Evolutionary conservation across 192 early-diverging fungal genomes (phyloP), one percentile per base, ranked within the genome.

Genomic region (Entophlyctis helioformis): DNA sequence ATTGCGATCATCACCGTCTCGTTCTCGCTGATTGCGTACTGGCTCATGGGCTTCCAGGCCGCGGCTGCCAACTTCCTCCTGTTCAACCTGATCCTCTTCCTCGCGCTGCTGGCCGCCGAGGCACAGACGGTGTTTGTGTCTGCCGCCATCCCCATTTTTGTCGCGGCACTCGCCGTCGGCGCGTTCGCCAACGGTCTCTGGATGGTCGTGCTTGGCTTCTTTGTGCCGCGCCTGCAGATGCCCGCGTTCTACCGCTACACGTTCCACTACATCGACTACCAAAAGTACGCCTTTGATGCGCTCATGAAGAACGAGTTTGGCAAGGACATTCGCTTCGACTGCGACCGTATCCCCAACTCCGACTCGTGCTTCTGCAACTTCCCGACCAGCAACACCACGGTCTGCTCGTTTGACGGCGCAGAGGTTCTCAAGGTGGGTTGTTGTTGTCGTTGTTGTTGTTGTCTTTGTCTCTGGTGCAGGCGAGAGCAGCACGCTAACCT

Each of bases 71-170:
- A 53, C 40, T 67, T 67, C 40, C 67, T 67, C 56, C 34, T 23
- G 4, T 67, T 63, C 51, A 16, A 66, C 20, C 44, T 35, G 8
- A 66, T 46, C 42, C 46, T 67, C 26, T 67, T 62, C 46, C 52
- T 67, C 42, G 51, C 49, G 0, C 26, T 67, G 18, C 46, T 54
- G 26, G 59, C 56, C 29, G 64, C 64, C 15, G 64, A 67, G 41
- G 45, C 51, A 2, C 51, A 60, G 34, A 45, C 44, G 26, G 48
- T 67, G 13, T 39, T 67, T 19, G 46, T 67, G 1, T 35, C 59
- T 1, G 59, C 57, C 18, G 28, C 53, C 18, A 29, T 62, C 46
- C 63, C 63, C 16, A 63, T 66, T 37, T 66, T 66, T 33, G 51
- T 66, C 1, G 62, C 62, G 1, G 62, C 62, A 10, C 42, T 66